Evolutionary conservation across 129 eudicot genomes (phyloP).

Genomic region (Flaveria trinervia): DNA sequence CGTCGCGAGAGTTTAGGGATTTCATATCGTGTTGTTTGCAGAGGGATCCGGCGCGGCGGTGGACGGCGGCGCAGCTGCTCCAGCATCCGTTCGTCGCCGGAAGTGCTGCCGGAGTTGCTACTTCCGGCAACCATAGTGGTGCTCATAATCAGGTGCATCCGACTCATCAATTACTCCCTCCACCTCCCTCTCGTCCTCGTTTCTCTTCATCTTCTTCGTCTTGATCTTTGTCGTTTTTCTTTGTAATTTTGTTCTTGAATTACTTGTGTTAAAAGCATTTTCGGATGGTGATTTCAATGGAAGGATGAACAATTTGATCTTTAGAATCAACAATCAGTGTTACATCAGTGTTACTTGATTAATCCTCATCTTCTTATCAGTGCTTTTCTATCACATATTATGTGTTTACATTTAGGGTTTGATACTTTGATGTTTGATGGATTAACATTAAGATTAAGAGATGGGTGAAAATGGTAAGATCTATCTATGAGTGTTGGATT

Average conservation of each 20-base stretch:
- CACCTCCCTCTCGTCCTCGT: constrained; percentile 22
- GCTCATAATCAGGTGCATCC: constrained; percentile 39
- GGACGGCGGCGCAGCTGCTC: constrained; percentile 69
- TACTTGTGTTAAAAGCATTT: constrained; percentile 31
- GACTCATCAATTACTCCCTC: constrained; percentile 35
- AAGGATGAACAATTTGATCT: constrained; percentile 30
- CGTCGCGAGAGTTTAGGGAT: constrained; percentile 65
- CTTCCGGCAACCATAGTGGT: constrained; percentile 1
- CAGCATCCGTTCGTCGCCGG: constrained; percentile 43
- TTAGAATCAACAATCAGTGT: constrained; percentile 3
- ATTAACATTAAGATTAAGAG: not conserved
- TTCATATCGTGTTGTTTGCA: constrained; percentile 70
- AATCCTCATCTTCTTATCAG: not conserved
- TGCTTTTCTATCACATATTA: too few relatives aligned
- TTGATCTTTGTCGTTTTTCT: too few relatives aligned
- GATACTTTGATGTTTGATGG: too few relatives aligned
- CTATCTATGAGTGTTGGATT: not conserved
- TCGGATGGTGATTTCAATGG: constrained; percentile 19
- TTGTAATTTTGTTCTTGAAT: constrained; percentile 11
- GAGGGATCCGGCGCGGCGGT: constrained; percentile 70
- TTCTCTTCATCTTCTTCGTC: constrained; percentile 32
- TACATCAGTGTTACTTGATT: too few relatives aligned
- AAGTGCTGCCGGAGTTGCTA: not conserved
- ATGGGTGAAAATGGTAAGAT: not conserved
- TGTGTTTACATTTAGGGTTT: too few relatives aligned